Percentiles rank a stretch among this genome's conserved stretches.
Conservation (phyloP, 768 basidiomycete species). For the Nidularia pulvinata region DNA sequence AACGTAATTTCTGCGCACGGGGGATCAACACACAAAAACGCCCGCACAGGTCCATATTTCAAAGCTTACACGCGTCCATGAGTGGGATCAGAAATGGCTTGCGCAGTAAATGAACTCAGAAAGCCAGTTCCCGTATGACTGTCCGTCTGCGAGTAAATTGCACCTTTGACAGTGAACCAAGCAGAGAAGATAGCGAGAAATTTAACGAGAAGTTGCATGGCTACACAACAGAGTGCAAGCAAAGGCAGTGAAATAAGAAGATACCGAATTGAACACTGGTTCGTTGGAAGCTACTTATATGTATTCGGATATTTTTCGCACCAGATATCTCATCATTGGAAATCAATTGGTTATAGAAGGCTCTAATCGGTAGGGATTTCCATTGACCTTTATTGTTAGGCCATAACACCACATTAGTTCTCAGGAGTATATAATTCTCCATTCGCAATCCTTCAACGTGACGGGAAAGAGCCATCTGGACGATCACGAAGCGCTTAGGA, state of each 20-base stretch:
- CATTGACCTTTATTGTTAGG: too few relatives aligned
- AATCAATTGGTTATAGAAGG: too few relatives aligned
- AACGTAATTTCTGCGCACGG: constrained; percentile 36
- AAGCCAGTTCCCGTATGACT: constrained; percentile 47
- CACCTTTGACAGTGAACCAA: constrained; percentile 27
- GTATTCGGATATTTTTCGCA: not conserved
- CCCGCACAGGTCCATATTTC: not conserved
- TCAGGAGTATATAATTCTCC: too few relatives aligned
- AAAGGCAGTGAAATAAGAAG: not conserved
- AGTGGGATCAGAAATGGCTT: constrained; percentile 59
- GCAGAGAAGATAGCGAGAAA: constrained; percentile 11
- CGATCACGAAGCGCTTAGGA: too few relatives aligned
- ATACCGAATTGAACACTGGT: too few relatives aligned
- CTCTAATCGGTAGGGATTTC: too few relatives aligned
- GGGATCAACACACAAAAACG: too few relatives aligned
- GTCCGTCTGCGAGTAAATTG: constrained; percentile 43
- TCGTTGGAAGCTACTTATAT: not conserved
- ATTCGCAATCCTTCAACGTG: too few relatives aligned
- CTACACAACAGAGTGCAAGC: not conserved
- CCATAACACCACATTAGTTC: too few relatives aligned
- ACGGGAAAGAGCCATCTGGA: too few relatives aligned
- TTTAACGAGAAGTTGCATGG: constrained; percentile 3
- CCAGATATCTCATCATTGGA: too few relatives aligned
- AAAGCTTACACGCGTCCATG: constrained; percentile 59
- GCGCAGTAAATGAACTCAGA: constrained; percentile 44